phyloP scores from a whole-genome alignment of 805 yeast genomes.

The Candida fluviatilis region DNA sequence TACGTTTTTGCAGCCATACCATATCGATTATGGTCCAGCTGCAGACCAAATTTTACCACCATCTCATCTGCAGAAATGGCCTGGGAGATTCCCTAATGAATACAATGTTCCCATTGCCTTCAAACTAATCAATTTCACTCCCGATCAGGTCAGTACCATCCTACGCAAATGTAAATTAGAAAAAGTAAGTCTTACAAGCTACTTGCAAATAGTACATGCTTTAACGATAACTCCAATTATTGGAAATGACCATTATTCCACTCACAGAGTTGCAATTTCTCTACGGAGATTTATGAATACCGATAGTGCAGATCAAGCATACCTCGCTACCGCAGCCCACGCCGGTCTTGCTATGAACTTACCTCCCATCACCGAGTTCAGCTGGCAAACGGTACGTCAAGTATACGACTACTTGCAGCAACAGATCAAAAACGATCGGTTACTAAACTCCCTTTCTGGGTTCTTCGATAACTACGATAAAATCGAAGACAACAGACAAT shows the following conservation, averaged over 20 bases:
- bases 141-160: conserved; percentile 18
- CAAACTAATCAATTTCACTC: conserved; percentile 24
- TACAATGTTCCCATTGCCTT: conserved; percentile 14
- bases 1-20: conserved; percentile 20
- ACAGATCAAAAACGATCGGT: conserved; percentile 17
- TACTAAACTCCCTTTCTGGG: conserved; percentile 18
- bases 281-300: conserved; percentile 23
- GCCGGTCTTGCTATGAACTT: conserved; percentile 25
- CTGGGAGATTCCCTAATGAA: conserved; percentile 21
- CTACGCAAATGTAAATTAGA: conserved; percentile 24
- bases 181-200: conserved; percentile 31
- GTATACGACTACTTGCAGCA: conserved; percentile 16
- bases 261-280: conserved; percentile 29
- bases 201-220: conserved; percentile 20
- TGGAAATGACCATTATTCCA: conserved; percentile 20
- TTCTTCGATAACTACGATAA: conserved; percentile 15
- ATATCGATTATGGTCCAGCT: conserved; percentile 21
- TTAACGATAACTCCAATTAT: conserved; percentile 26
- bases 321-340: conserved; percentile 32
- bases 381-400: conserved; percentile 28
- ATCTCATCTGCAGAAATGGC: conserved; percentile 22
- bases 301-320: not conserved
- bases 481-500: conserved; percentile 13
- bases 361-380: conserved; percentile 27
- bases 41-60: conserved; percentile 17